Evolutionary conservation across 192 early-diverging fungal species (phyloP).

Genomic region (Umbelopsis sp.): DNA sequence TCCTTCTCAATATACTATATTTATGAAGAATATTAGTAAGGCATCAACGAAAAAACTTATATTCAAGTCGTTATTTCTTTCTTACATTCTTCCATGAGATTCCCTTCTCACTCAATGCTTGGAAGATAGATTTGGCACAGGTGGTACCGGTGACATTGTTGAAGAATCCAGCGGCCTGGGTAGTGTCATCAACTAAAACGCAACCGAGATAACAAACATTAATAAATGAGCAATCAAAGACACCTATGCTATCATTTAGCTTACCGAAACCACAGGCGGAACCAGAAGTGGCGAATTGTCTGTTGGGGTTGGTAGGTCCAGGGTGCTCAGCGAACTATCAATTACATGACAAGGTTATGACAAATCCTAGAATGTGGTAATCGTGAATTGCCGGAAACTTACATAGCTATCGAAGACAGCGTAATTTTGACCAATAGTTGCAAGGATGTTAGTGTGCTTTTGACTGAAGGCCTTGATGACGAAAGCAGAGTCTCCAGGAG

Average conservation of each 20-base stretch:
- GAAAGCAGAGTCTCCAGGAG: constrained; percentile 9
- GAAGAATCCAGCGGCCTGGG: constrained; percentile 8
- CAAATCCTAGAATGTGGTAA: not conserved
- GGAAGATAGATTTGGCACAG: constrained; percentile 8
- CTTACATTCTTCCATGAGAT: constrained; percentile 10
- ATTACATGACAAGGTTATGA: not conserved
- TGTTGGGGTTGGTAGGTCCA: constrained; percentile 7
- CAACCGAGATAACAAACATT: too few species aligned
- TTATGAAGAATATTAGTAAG: not conserved
- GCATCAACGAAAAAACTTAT: not conserved
- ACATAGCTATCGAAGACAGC: constrained; percentile 12
- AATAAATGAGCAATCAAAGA: too few species aligned
- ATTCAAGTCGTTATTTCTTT: not conserved
- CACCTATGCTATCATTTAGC: too few species aligned
- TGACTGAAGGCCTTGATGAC: constrained; percentile 9
- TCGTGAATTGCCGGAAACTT: not conserved
- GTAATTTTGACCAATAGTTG: constrained; percentile 6
- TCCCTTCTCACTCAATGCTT: constrained; percentile 1
- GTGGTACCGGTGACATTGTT: constrained; percentile 11
- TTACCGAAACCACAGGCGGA: constrained; percentile 5
- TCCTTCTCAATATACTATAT: not conserved
- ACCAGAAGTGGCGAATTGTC: constrained; percentile 10
- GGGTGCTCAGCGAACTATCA: constrained; percentile 2
- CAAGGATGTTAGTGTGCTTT: not conserved
- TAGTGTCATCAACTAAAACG: constrained; percentile 2